A percentile compares a stretch with the other conserved stretches of the same genome.
These are phyloP conservation scores for Monocercomonoides exilis DNA, from an alignment of 78 protist species.

Conservation along the genomic window DNA sequence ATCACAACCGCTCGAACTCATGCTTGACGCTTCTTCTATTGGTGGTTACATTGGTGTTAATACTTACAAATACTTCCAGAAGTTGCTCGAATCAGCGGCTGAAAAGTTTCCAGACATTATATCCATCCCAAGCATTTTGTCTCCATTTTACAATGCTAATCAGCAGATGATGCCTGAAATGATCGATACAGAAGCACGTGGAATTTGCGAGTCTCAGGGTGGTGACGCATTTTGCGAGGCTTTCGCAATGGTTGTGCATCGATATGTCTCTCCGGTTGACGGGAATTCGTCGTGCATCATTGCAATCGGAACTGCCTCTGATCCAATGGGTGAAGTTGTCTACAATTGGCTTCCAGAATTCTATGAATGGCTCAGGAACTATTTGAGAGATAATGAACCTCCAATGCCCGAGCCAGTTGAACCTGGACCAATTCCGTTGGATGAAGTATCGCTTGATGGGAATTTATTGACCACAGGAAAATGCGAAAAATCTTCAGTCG, in stretches of 20 bases:
- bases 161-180: neutral
- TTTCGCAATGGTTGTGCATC: neutral
- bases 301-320: neutral
- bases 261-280: neutral
- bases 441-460: too few relatives aligned
- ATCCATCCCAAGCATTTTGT: neutral
- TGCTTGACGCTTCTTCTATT: neutral
- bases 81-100: neutral
- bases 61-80: neutral
- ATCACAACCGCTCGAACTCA: neutral
- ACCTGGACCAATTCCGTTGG: too few relatives aligned
- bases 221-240: neutral
- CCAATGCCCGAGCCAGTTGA: neutral
- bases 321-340: neutral
- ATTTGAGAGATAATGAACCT: neutral
- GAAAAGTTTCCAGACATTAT: neutral
- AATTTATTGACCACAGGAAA: neutral
- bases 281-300: neutral
- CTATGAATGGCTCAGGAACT: neutral
- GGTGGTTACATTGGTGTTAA: neutral
- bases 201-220: neutral
- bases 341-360: neutral
- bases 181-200: neutral
- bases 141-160: neutral
- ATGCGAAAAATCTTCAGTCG: neutral